Base-by-base conservation (phyloP, 1,139 yeast genomes). In the Spathaspora sp. region DNA sequence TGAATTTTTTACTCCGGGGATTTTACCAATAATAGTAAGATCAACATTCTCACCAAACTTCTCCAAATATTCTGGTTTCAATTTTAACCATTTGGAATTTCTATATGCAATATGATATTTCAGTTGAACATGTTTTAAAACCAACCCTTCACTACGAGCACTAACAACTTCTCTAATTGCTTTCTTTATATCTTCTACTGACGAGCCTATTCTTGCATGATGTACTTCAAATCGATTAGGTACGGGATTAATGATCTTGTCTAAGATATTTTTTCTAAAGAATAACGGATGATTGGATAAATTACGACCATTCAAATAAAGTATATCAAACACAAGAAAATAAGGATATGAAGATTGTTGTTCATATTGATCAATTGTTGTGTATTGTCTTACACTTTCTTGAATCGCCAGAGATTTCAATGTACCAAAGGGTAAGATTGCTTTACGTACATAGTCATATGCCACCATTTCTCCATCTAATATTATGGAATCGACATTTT, bases 391-490 rank as follows among this genome's bases (percentile, higher is more conserved):
- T 1, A 71, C 73, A n/a, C 76, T 61, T 50, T 76, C 78, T 52
- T 78, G 79, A 5, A 78, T 64, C 0, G 95, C 95, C 39, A 88
- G 80, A 6, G 86, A 74, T 57, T 87, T 86, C 37, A 91, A 74
- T 0, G 88, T 78, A 0, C 96, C 95, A 67, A 89, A 89, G 0
- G 97, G 96, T 17, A 89, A 67, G 7, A 89, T 74, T 1, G 72
- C 72, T 36, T 82, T 68, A 16, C 81, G 67, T 10, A 74, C 67
- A 10, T 79, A 79, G 61, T 91, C 97, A 79, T 82, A 90, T 0
- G 96, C 90, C 0, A 91, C 84, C 90, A 93, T 87, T 65, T 93
- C 99, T 1, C 99, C 98, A 65, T 93, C 99, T 4, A 93, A 60
- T 2, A 93, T 75, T 2, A 88, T 80, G 33, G 71, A 68, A 11